phyloP scores from a whole-genome alignment of 768 basidiomycete species.

The Naematelia encephala region DNA sequence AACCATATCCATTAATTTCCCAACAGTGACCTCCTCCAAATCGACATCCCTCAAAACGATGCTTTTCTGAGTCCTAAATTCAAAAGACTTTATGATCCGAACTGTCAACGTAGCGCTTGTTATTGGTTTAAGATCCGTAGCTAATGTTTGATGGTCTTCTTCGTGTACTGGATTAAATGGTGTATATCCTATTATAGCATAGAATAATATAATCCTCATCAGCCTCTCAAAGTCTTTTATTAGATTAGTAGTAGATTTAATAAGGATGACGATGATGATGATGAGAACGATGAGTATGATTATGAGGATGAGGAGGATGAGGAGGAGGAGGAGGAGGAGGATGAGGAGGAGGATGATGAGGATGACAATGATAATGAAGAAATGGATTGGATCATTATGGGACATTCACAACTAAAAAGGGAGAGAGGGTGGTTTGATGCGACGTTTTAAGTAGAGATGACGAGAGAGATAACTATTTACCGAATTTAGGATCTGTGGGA shows the following conservation, averaged over 20 bases:
- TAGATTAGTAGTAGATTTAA: not conserved
- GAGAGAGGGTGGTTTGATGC: too few species aligned
- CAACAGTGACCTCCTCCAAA: constrained; percentile 73
- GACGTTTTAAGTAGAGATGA: not conserved
- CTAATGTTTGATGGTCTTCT: constrained; percentile 19
- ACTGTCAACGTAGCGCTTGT: constrained; percentile 82
- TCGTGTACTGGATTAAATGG: constrained; percentile 1
- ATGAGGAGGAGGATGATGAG: not conserved
- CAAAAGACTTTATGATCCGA: constrained; percentile 91
- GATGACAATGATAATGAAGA: too few species aligned
- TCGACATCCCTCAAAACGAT: constrained; percentile 79
- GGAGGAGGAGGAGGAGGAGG: not conserved
- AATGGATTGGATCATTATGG: too few species aligned
- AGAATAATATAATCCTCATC: too few species aligned
- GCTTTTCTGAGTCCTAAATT: constrained; percentile 81
- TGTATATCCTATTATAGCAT: not conserved
- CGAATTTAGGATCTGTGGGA: not conserved
- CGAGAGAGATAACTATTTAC: not conserved
- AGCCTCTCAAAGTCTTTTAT: too few species aligned
- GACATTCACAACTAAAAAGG: too few species aligned
- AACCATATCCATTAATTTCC: constrained; percentile 68
- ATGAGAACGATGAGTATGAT: too few species aligned
- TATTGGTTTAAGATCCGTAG: constrained; percentile 30
- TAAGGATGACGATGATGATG: constrained; percentile 5
- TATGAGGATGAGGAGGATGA: not conserved